A percentile compares a stretch with the other conserved stretches of the same genome.
These are phyloP conservation scores for Rubia peregrina DNA, from an alignment of 305 asterid genomes.

Conservation along the genomic window DNA sequence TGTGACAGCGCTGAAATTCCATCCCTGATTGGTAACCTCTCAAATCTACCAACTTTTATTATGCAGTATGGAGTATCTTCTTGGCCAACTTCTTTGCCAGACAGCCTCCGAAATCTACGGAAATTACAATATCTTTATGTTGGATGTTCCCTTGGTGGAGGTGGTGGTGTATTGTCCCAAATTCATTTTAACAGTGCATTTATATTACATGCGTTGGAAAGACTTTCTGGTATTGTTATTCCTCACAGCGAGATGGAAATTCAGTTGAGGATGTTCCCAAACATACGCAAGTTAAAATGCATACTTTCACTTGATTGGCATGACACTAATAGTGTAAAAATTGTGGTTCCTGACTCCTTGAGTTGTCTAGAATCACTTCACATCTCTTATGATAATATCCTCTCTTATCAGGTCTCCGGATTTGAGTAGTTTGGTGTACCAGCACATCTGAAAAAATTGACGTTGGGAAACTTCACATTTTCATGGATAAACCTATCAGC, in stretches of 20 bases:
- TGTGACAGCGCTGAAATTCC: neutral
- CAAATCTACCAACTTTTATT: neutral
- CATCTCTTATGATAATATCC: too few relatives aligned
- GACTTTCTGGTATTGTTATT: neutral
- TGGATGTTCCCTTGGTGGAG: neutral
- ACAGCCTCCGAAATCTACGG: neutral
- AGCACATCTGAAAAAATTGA: neutral
- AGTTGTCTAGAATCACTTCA: too few relatives aligned
- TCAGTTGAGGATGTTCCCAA: too few relatives aligned
- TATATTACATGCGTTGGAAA: neutral
- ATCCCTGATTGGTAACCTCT: neutral
- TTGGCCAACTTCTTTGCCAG: neutral
- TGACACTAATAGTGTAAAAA: too few relatives aligned
- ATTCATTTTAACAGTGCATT: neutral
- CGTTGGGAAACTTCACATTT: neutral
- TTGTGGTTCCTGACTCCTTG: too few relatives aligned
- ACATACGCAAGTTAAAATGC: too few relatives aligned
- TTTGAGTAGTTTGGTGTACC: neutral
- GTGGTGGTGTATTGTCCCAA: neutral
- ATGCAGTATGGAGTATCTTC: neutral
- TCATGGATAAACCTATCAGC: too few relatives aligned
- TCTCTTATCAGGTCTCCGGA: too few relatives aligned
- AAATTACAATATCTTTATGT: neutral
- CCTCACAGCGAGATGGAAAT: too few relatives aligned
- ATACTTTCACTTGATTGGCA: too few relatives aligned